phyloP scores from a whole-genome alignment of 345 rosid genomes.

The Chamaenerion angustifolium region DNA sequence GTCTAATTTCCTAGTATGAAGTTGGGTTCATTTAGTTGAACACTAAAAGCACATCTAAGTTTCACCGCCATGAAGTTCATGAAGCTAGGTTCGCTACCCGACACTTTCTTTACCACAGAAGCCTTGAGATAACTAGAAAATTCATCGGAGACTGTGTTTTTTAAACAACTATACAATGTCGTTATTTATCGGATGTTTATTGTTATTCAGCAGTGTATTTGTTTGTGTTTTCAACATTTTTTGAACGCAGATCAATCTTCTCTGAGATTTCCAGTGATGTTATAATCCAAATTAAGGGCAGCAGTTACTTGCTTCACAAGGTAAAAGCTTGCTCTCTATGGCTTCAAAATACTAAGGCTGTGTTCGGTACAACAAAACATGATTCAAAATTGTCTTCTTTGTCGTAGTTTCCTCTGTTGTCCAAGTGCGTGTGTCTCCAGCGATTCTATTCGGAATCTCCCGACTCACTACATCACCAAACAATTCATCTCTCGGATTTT shows the following conservation, averaged over 20 bases:
- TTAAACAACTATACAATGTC: not conserved
- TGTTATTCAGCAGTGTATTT: not conserved
- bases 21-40: too few relatives aligned
- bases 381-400: not conserved
- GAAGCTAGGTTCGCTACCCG: slow-evolving; percentile 96
- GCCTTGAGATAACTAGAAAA: slow-evolving; percentile 47
- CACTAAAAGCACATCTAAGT: not conserved
- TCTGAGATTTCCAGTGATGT: slow-evolving; percentile 93
- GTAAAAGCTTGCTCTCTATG: slow-evolving; percentile 21
- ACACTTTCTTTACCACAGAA: slow-evolving; percentile 74
- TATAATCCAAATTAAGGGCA: slow-evolving; percentile 63
- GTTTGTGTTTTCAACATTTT: too few relatives aligned
- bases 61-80: slow-evolving; percentile 83
- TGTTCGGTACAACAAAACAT: too few relatives aligned
- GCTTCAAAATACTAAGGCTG: too few relatives aligned
- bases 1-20: too few relatives aligned
- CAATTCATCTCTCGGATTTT: slow-evolving; percentile 66
- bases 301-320: slow-evolving; percentile 86
- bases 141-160: not conserved
- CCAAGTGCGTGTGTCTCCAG: slow-evolving; percentile 71
- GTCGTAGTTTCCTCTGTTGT: slow-evolving; percentile 80
- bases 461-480: slow-evolving; percentile 38
- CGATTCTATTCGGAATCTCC: slow-evolving; percentile 65
- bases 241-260: slow-evolving; percentile 60
- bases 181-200: not conserved